These are phyloP conservation scores for Amylocarpus encephaloides DNA, from an alignment of 2,329 filamentous ascomycete genomes.

Conservation along the genomic window DNA sequence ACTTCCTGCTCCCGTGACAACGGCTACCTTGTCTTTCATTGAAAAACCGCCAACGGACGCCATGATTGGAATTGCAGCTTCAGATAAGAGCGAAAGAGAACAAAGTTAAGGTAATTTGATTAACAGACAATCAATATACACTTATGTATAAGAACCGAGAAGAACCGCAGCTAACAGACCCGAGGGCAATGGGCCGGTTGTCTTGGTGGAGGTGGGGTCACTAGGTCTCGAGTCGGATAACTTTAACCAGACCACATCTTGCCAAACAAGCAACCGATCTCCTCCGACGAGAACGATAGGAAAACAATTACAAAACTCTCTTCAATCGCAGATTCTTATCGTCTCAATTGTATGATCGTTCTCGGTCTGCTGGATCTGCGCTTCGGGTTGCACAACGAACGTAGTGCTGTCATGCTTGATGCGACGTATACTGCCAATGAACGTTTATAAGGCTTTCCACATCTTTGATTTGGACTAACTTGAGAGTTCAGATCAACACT, in stretches of 20 bases:
- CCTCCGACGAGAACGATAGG: not conserved
- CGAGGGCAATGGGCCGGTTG: not conserved
- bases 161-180: not conserved
- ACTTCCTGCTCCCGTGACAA: constrained; percentile 3
- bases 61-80: not conserved
- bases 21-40: constrained; percentile 4
- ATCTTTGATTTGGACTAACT: too few species aligned
- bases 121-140: not conserved
- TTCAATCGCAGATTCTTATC: too few species aligned
- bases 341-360: too few species aligned
- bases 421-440: too few species aligned
- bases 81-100: not conserved
- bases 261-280: too few species aligned
- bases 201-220: not conserved
- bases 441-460: too few species aligned
- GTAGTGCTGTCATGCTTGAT: too few species aligned
- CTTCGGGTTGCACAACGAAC: too few species aligned
- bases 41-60: constrained; percentile 1
- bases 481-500: too few species aligned
- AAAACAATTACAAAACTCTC: not conserved
- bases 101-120: too few species aligned
- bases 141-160: not conserved
- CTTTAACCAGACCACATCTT: not conserved
- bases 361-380: too few species aligned
- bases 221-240: not conserved